Evolutionary conservation across 1,284 basidiomycete species (phyloP).

Genomic region (Austropuccinia psidii): DNA sequence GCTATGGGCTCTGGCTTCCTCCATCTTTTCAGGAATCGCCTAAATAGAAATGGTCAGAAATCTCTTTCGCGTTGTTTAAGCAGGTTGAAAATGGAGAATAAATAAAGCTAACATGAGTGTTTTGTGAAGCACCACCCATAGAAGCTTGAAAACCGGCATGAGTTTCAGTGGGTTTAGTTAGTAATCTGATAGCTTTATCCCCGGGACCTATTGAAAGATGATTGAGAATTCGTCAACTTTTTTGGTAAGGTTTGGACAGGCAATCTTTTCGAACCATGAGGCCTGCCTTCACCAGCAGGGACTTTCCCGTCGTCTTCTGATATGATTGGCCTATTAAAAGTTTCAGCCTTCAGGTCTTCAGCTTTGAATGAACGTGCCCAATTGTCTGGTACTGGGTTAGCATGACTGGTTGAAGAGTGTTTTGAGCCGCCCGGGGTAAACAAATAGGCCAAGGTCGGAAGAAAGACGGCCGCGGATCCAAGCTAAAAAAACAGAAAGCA

Average conservation of each 20-base stretch:
- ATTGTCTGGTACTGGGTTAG: constrained; percentile 7
- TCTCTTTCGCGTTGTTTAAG: background rate
- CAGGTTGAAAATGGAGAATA: background rate
- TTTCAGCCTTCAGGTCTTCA: background rate
- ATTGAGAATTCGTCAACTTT: background rate
- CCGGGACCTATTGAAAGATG: background rate
- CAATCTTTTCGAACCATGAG: background rate
- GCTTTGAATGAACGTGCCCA: constrained; percentile 6
- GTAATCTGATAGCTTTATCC: constrained; percentile 1
- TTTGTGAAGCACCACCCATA: background rate
- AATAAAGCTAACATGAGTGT: background rate
- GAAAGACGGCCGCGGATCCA: background rate
- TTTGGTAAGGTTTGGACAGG: background rate
- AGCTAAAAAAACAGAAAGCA: no score
- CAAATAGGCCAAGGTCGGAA: constrained; percentile 14
- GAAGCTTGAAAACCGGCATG: constrained; percentile 14
- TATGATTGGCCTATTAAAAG: constrained; percentile 15
- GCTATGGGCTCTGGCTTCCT: background rate
- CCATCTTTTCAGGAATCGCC: constrained; percentile 3
- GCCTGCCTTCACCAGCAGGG: constrained; percentile 13
- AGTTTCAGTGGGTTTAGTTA: constrained; percentile 13
- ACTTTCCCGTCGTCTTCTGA: constrained; percentile 11
- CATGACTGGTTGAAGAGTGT: constrained; percentile 20
- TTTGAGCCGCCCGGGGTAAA: background rate
- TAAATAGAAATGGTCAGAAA: background rate